Evolutionary conservation across 139 green algal genomes (phyloP).

Genomic region (Coelastrella sp.): DNA sequence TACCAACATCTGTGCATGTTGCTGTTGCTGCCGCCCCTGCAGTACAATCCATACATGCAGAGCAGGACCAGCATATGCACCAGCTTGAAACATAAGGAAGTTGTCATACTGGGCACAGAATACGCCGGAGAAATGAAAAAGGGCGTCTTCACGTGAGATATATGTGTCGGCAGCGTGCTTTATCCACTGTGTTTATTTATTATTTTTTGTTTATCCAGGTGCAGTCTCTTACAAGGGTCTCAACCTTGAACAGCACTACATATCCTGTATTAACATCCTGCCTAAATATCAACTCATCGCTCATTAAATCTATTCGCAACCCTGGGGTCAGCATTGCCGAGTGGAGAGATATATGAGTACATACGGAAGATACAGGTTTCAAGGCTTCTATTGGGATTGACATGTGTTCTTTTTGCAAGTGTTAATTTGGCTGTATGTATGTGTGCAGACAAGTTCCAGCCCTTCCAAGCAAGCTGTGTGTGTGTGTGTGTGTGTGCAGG

Average conservation of each 20-base stretch:
- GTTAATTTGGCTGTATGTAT: too few species aligned
- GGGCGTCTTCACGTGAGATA: conserved; percentile 74
- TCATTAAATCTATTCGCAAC: too few species aligned
- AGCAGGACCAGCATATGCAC: conserved; percentile 2
- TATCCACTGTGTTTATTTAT: too few species aligned
- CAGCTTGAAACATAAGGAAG: conserved; percentile 64
- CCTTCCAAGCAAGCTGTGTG: neutral
- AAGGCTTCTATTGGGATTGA: too few species aligned
- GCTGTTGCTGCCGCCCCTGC: conserved; percentile 30
- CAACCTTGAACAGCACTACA: too few species aligned
- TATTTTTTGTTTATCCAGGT: too few species aligned
- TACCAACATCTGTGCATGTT: neutral
- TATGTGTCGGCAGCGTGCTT: too few species aligned
- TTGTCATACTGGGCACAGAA: conserved; percentile 87
- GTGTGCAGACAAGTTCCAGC: neutral
- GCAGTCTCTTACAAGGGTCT: too few species aligned
- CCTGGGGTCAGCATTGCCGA: conserved; percentile 78
- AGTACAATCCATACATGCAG: neutral
- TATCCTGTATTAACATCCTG: too few species aligned
- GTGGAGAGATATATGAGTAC: neutral
- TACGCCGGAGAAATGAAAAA: conserved; percentile 98
- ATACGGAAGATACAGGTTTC: too few species aligned
- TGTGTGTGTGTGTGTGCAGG: conserved; percentile 56
- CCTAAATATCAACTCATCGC: too few species aligned
- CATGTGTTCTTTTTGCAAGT: too few species aligned